Evolutionary conservation across 148 eudicot genomes (phyloP).

Genomic region (Silene latifolia): DNA sequence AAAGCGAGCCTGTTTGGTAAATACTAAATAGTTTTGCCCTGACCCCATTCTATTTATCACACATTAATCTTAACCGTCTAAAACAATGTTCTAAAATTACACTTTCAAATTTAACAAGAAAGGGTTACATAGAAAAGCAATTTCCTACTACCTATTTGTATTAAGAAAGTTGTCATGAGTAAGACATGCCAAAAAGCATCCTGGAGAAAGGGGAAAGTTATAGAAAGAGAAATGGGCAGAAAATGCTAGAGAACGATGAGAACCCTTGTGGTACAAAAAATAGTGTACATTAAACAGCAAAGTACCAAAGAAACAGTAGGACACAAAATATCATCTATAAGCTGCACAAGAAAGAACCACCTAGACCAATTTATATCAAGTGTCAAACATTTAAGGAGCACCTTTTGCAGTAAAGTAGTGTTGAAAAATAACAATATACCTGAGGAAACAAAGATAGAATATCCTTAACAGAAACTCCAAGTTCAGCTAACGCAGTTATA

Average conservation of each 20-base stretch:
- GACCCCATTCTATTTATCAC: background rate
- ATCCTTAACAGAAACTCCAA: slow-evolving; percentile 79
- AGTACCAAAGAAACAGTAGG: background rate
- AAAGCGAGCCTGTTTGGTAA: background rate
- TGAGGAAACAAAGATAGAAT: slow-evolving; percentile 81
- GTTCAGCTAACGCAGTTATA: slow-evolving; percentile 82
- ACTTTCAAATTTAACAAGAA: background rate
- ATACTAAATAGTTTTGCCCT: background rate
- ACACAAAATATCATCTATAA: background rate
- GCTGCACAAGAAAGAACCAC: background rate
- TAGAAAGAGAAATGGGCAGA: background rate
- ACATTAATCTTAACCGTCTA: background rate
- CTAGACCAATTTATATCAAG: background rate
- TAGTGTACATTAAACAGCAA: background rate
- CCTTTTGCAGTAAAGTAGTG: background rate
- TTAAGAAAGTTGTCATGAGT: background rate
- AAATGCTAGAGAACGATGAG: background rate
- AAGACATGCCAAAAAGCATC: background rate
- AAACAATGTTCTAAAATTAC: background rate
- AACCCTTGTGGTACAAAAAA: background rate
- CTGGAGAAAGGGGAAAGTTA: background rate
- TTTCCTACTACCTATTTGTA: background rate
- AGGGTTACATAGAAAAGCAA: background rate
- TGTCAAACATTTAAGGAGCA: slow-evolving; percentile 1
- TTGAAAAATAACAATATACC: slow-evolving; percentile 38